Evolutionary conservation across 2,329 filamentous ascomycete genomes (phyloP).

Genomic region (Colletotrichum sp.): DNA sequence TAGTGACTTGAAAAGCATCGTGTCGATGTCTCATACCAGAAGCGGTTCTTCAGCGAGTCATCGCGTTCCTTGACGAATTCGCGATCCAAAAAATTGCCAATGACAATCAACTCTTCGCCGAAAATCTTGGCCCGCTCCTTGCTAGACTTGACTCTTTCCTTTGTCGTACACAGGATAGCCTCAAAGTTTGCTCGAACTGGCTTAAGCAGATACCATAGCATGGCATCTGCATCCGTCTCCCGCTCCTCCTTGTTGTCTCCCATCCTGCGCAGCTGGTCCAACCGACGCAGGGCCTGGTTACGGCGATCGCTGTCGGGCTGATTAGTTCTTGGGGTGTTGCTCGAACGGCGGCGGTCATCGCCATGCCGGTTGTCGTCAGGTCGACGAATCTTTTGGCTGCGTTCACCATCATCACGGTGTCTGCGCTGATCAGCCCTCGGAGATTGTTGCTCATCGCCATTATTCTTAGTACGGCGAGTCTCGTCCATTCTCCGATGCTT

Average conservation of each 20-base stretch:
- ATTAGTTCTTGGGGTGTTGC: conserved; percentile 12
- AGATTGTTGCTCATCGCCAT: conserved; percentile 40
- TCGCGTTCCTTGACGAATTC: conserved; percentile 41
- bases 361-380: conserved; percentile 38
- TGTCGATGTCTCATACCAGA: conserved; percentile 16
- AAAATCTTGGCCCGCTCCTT: conserved; percentile 67
- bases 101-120: conserved; percentile 63
- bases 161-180: conserved; percentile 64
- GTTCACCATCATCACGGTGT: conserved; percentile 29
- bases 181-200: conserved; percentile 66
- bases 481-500: conserved; percentile 49
- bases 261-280: conserved; percentile 49
- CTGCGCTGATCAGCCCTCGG: conserved; percentile 32
- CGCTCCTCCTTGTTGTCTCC: conserved; percentile 56
- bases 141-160: conserved; percentile 65
- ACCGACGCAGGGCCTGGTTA: conserved; percentile 43
- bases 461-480: conserved; percentile 39
- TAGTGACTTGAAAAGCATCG: neutral
- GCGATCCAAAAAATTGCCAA: conserved; percentile 65
- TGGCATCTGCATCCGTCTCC: conserved; percentile 48
- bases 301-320: conserved; percentile 36
- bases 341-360: conserved; percentile 32
- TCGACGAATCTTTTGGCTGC: conserved; percentile 37
- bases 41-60: conserved; percentile 23
- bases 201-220: conserved; percentile 57